phyloP scores from a whole-genome alignment of 2,329 filamentous ascomycete species.

The Cyphellophora europaea region DNA sequence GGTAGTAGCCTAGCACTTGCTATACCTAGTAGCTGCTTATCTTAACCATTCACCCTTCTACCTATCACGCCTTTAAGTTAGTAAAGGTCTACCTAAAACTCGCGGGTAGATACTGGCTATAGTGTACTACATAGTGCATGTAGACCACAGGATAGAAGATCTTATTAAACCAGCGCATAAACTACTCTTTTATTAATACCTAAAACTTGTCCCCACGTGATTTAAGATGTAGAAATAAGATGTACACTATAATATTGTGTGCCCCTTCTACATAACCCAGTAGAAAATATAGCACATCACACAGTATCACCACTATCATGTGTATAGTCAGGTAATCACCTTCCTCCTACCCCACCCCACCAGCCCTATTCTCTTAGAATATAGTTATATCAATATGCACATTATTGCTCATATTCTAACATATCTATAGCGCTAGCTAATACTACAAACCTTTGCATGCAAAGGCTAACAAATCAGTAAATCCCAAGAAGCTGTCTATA shows the following conservation, averaged over 20 bases:
- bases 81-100: background rate
- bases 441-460: background rate
- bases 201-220: background rate
- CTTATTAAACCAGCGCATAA: background rate
- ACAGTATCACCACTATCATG: background rate
- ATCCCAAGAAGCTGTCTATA: background rate
- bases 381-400: background rate
- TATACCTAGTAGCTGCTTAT: background rate
- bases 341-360: too few relatives aligned
- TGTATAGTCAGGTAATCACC: background rate
- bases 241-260: background rate
- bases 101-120: background rate
- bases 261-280: background rate
- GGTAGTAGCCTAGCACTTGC: background rate
- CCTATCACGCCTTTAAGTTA: background rate
- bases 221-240: slow-evolving; percentile 1
- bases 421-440: background rate
- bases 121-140: background rate
- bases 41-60: background rate
- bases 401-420: background rate
- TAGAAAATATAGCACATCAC: background rate
- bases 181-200: background rate
- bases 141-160: slow-evolving; percentile 1
- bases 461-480: background rate
- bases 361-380: too few relatives aligned